phyloP scores from a whole-genome alignment of 306 rosid species.

The Leucaena leucocephala region DNA sequence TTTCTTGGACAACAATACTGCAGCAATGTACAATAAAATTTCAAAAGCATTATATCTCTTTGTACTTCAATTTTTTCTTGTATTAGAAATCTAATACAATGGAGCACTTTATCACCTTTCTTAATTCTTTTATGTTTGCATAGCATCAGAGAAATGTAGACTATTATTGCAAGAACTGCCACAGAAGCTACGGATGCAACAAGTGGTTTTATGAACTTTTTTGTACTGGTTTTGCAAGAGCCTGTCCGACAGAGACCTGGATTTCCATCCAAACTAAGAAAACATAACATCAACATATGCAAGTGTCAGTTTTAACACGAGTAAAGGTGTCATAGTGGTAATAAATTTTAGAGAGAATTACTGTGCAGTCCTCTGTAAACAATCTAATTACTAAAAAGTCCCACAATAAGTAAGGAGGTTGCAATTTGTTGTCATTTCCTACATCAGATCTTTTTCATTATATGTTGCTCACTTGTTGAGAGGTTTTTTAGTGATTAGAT shows the following conservation, averaged over 20 bases:
- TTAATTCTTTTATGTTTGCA: neutral
- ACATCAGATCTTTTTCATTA: too few species aligned
- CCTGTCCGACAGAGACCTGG: neutral
- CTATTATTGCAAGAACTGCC: neutral
- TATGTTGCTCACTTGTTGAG: too few species aligned
- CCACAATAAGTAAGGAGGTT: too few species aligned
- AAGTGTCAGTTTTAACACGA: too few species aligned
- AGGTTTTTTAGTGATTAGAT: too few species aligned
- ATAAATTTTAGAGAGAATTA: too few species aligned
- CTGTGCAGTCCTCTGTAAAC: too few species aligned
- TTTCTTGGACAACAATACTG: neutral
- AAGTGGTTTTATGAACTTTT: conserved; percentile 12
- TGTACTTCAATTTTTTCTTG: neutral
- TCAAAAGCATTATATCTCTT: too few species aligned
- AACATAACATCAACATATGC: neutral
- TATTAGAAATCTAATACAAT: neutral
- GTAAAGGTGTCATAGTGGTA: too few species aligned
- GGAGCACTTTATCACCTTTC: neutral
- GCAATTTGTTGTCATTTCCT: too few species aligned
- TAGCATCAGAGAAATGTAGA: conserved; percentile 6
- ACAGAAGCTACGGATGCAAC: conserved; percentile 14
- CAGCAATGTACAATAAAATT: neutral
- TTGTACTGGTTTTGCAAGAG: neutral
- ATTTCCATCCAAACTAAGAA: conserved; percentile 14
- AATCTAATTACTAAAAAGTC: too few species aligned